Evolutionary conservation across 2,329 filamentous ascomycete species (phyloP), one percentile per base, ranked within the genome.

Genomic region (Thyridium curvatum): DNA sequence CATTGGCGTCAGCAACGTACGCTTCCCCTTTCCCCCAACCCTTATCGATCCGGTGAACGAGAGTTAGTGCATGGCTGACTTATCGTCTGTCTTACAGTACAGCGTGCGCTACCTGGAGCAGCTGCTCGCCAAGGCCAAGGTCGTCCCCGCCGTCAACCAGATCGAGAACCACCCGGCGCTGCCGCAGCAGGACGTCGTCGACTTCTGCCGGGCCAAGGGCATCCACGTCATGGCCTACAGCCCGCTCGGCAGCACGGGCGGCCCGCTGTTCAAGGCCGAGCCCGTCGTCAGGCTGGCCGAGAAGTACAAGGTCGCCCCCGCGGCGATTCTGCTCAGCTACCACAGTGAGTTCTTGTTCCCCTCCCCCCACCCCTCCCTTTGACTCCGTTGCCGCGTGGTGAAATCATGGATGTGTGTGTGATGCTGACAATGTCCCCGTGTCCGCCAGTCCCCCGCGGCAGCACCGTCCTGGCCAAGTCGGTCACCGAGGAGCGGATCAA

Each of bases 161-260:
- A 84, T 85, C 53, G 82, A 86, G 61, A 84, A 84, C 68, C 79
- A 84, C 65, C 82, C 82, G 12, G 72, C 72, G 7, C 73, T 85
- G 10, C 82, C 82, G 2, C 82, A 89, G 64, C 73, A 84, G 49
- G 79, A 86, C 45, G 77, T 88, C 43, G 76, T 84, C 43, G 75
- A 84, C 46, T 73, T 79, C 50, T 86, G 81, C 69, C 73, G 73
- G 42, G 65, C 70, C 42, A 82, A 84, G 60, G 77, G 76, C 41
- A 86, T 89, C 44, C 74, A 84, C 52, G 64, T 87, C 54, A 81
- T 86, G 47, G 83, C 84, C 13, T 89, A 88, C 67, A 77, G 72
- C 49, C 78, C 77, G n/a, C 65, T 82, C 1, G 78, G 78, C 30
- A 77, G 72, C 63, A 77, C 80, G 4, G 77, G 78, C 34, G 74